phyloP scores from a whole-genome alignment of 2,329 filamentous ascomycete species.

The Beauveria australis region DNA sequence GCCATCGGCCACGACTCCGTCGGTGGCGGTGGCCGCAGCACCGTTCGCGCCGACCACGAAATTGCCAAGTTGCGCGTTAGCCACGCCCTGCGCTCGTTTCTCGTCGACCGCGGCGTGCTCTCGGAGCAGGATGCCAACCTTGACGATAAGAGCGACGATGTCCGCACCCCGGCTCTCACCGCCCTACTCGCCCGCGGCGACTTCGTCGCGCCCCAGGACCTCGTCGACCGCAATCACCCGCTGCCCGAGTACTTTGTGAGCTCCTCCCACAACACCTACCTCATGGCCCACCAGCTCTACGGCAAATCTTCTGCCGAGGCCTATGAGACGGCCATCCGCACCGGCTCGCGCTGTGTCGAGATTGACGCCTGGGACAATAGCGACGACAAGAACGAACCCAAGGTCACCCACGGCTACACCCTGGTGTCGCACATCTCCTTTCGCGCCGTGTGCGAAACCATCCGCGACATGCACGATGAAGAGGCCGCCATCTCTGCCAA shows the following conservation, averaged over 20 bases:
- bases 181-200: conserved; percentile 48
- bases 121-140: conserved; percentile 38
- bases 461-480: conserved; percentile 52
- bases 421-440: conserved; percentile 59
- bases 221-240: conserved; percentile 50
- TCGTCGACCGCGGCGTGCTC: conserved; percentile 45
- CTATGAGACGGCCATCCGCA: conserved; percentile 53
- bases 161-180: conserved; percentile 37
- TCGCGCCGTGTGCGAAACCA: conserved; percentile 56
- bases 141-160: conserved; percentile 22
- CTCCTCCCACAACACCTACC: conserved; percentile 66
- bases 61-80: conserved; percentile 51
- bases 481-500: conserved; percentile 38
- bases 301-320: conserved; percentile 54
- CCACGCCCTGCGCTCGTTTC: conserved; percentile 45
- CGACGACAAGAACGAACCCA: conserved; percentile 53
- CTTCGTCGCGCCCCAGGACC: conserved; percentile 44
- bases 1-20: conserved; percentile 41
- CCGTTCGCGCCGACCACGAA: conserved; percentile 36
- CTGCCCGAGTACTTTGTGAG: conserved; percentile 65
- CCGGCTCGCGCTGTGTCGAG: conserved; percentile 62
- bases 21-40: conserved; percentile 51
- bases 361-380: conserved; percentile 66
- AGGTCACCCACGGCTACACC: conserved; percentile 63
- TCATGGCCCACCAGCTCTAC: conserved; percentile 61